A percentile compares a stretch with the other conserved stretches of the same genome.
Conservation (phyloP, 164 flowering plant species). For the Sextonia rubra region DNA sequence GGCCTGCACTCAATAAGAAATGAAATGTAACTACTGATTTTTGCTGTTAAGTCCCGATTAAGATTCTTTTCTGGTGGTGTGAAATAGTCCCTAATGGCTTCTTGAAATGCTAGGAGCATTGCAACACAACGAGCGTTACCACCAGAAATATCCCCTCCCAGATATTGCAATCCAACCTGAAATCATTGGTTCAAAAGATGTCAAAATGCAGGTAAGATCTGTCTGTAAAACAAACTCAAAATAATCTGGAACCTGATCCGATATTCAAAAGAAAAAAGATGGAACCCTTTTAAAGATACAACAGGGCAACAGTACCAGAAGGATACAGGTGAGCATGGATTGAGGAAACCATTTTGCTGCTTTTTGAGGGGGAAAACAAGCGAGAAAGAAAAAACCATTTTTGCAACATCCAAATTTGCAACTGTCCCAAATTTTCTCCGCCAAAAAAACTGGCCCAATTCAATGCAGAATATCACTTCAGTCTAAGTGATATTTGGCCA, state of each 20-base stretch:
- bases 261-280: background rate
- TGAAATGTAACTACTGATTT: slow-evolving; percentile 67
- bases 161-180: slow-evolving; percentile 81
- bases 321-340: too few relatives aligned
- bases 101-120: slow-evolving; percentile 87
- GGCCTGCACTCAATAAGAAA: slow-evolving; percentile 81
- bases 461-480: too few relatives aligned
- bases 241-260: background rate
- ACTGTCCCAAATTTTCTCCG: too few relatives aligned
- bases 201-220: background rate
- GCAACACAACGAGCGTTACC: slow-evolving; percentile 92
- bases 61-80: slow-evolving; percentile 76
- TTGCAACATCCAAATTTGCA: too few relatives aligned
- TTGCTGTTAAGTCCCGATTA: slow-evolving; percentile 72
- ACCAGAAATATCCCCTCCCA: slow-evolving; percentile 73
- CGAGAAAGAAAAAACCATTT: too few relatives aligned
- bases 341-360: too few relatives aligned
- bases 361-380: too few relatives aligned
- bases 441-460: too few relatives aligned
- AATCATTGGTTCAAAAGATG: slow-evolving; percentile 8
- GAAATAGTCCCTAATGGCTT: slow-evolving; percentile 65
- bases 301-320: too few relatives aligned
- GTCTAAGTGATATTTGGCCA: too few relatives aligned
- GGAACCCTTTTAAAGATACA: too few relatives aligned
- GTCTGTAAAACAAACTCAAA: background rate